A percentile compares a stretch with the other conserved stretches of the same genome.
Evolutionary conservation across 306 rosid genomes (phyloP).

Genomic region (Ammopiptanthus mongolicus): DNA sequence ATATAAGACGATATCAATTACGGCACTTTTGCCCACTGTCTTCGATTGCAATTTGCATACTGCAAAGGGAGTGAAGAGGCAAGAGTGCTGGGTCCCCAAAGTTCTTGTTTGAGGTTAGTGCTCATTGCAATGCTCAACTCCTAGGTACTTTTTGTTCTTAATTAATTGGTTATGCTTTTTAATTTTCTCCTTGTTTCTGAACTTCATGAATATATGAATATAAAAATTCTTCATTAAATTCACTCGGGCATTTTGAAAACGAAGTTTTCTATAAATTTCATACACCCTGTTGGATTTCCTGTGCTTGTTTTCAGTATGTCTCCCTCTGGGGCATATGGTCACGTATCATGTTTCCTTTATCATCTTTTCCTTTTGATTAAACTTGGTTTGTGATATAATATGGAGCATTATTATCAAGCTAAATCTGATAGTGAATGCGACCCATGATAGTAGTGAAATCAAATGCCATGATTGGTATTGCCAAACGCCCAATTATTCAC

Average conservation of each 20-base stretch:
- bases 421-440: slow-evolving; percentile 19
- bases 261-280: neutral
- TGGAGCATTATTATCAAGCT: slow-evolving; percentile 22
- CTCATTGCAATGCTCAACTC: neutral
- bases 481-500: slow-evolving; percentile 20
- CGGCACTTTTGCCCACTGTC: slow-evolving; percentile 15
- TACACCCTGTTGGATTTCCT: neutral
- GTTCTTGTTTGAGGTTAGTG: slow-evolving; percentile 20
- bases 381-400: neutral
- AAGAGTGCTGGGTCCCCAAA: neutral
- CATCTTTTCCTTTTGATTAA: neutral
- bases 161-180: neutral
- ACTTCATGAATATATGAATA: neutral
- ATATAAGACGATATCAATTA: slow-evolving; percentile 20
- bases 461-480: slow-evolving; percentile 12
- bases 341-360: neutral
- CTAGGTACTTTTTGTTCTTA: neutral
- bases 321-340: neutral
- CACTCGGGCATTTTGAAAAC: neutral
- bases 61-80: neutral
- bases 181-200: neutral
- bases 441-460: slow-evolving; percentile 17
- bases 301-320: slow-evolving; percentile 5
- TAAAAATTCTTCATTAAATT: neutral
- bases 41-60: slow-evolving; percentile 3